Percentiles rank a stretch among this genome's conserved stretches.
phyloP scores from a whole-genome alignment of 345 rosid species.

The Hirschfeldia incana region DNA sequence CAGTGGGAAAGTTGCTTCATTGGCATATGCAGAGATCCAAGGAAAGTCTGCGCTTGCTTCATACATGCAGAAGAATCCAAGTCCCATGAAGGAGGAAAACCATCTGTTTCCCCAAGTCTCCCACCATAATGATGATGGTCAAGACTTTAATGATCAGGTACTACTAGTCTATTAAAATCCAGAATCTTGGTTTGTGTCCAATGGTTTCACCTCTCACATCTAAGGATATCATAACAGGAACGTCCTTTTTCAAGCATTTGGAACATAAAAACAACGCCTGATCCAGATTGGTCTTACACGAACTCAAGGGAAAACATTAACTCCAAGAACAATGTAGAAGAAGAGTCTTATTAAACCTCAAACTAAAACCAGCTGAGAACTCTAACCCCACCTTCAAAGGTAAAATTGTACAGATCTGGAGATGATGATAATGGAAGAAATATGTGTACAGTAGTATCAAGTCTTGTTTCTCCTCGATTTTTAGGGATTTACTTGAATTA shows the following conservation, averaged over 20 bases:
- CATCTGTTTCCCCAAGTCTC: conserved; percentile 77
- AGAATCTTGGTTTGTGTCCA: conserved; percentile 2
- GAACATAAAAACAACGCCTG: conserved; percentile 62
- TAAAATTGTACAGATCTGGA: conserved; percentile 53
- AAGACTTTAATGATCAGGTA: conserved; percentile 64
- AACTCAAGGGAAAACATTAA: conserved; percentile 43
- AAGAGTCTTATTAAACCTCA: conserved; percentile 30
- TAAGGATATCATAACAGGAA: conserved; percentile 51
- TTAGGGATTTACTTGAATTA: conserved; percentile 52
- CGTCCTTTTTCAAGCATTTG: conserved; percentile 61
- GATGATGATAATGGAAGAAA: conserved; percentile 40
- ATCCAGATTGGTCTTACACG: conserved; percentile 75
- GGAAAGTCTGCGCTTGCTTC: conserved; percentile 88
- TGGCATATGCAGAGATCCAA: conserved; percentile 94
- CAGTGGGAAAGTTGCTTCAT: conserved; percentile 88
- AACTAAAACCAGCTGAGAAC: conserved; percentile 34
- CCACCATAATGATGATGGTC: conserved; percentile 69
- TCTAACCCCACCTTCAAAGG: conserved; percentile 49
- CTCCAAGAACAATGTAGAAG: conserved; percentile 37
- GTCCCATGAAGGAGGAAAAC: conserved; percentile 81
- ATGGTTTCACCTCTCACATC: not conserved
- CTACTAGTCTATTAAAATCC: conserved; percentile 3
- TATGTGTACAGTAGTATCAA: conserved; percentile 22
- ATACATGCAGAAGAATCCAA: conserved; percentile 89
- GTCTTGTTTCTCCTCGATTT: conserved; percentile 42